These are phyloP conservation scores for Phtheirospermum japonicum DNA, from an alignment of 257 asterid species.

Conservation along the genomic window DNA sequence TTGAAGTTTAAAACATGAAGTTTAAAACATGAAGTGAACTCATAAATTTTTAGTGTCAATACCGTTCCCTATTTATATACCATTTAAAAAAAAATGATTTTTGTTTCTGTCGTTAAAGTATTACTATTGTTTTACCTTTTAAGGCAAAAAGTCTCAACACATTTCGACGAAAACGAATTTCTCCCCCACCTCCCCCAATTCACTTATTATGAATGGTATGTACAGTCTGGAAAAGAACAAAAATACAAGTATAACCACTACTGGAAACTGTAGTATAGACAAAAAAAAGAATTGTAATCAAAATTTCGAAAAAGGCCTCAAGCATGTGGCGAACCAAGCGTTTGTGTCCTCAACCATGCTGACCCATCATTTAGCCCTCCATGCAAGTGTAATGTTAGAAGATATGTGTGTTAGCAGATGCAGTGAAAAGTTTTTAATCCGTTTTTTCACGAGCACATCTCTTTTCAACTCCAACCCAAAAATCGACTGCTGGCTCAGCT, in stretches of 20 bases:
- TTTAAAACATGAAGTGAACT: too few relatives aligned
- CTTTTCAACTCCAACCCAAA: conserved; percentile 21
- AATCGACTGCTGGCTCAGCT: conserved; percentile 27
- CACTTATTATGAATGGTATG: conserved; percentile 33
- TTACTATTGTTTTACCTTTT: too few relatives aligned
- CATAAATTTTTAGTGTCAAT: too few relatives aligned
- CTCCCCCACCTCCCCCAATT: too few relatives aligned
- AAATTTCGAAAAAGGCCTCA: conserved; percentile 35
- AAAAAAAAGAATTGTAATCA: conserved; percentile 16
- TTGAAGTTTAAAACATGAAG: too few relatives aligned
- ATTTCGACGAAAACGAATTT: too few relatives aligned
- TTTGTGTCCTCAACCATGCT: neutral
- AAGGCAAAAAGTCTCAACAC: too few relatives aligned
- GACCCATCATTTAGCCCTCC: conserved; percentile 27
- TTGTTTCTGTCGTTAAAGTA: too few relatives aligned
- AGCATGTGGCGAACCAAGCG: conserved; percentile 29
- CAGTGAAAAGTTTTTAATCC: conserved; percentile 31
- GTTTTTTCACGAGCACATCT: conserved; percentile 6
- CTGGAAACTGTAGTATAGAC: conserved; percentile 22
- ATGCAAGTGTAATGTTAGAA: conserved; percentile 39
- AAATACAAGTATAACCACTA: conserved; percentile 22
- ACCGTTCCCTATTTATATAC: too few relatives aligned
- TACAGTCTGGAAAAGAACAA: conserved; percentile 18
- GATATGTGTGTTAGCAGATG: conserved; percentile 31
- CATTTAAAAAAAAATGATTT: too few relatives aligned